Base-by-base conservation (phyloP, 257 asterid species). In the Ajuga chamaepitys region DNA sequence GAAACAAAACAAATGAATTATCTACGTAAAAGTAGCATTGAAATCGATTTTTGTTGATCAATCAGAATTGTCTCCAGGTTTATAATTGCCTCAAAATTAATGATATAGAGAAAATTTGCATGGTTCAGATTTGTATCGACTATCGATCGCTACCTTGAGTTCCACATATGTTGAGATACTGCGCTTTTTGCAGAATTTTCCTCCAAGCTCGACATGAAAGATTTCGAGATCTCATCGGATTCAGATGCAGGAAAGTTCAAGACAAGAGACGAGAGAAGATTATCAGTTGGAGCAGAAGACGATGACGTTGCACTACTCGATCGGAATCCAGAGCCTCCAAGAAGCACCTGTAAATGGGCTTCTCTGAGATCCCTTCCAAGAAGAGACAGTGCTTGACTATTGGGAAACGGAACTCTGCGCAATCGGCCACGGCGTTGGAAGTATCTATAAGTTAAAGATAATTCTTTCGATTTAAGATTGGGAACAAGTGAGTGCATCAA, bases 311-410 rank as follows among this genome's bases (percentile, higher is more conserved):
- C 72, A 77, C 58, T 75, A 58, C 51, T 85, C 16, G 96, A 75
- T 68, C 88, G 81, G 61, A 64, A 81, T 28, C 83, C 80, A 61
- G 73, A 71, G 66, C 95, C 89, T 28, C 95, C 95, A 20, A 88
- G 75, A 82, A 91, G 95, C 68, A 82, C 85, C 75, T 85, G 96
- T 57, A 86, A 66, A 74, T 88, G 95, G 75, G 96, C 95, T 65
- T 91, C 96, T 46, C 95, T 81, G 30, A 91, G 85, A 76, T 91
- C 96, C 77, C 86, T 85, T 53, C 96, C 95, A 65, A 86, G 64
- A 6, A 83, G 81, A 32, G 98, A 91, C 16, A 86, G 70, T 5
- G 96, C 81, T 74, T 82, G 98, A 53, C 80, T 85, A 68, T 84
- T 82, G 38, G 95, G 92, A 70, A 86, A 73, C 32, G 88, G 84